Evolutionary conservation across 2,329 filamentous ascomycete genomes (phyloP), one percentile per base, ranked within the genome.

Genomic region (Teratosphaeria viscida): DNA sequence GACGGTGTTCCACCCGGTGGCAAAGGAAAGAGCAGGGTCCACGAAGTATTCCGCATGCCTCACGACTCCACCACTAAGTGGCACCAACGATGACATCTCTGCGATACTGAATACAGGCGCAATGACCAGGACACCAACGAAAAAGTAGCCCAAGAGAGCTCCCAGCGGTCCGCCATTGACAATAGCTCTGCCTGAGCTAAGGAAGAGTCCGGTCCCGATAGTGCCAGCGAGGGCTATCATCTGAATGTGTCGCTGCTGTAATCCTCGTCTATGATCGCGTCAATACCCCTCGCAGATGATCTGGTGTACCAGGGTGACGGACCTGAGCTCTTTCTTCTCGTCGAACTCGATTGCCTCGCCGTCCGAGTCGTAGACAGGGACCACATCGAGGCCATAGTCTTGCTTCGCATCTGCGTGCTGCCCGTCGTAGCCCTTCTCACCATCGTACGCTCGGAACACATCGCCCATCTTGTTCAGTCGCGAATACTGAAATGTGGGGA

Each of bases 211-310:
- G n/a, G 57, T 59, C 4, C 64, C 63, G 52, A 74, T 69, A 0
- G 66, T 68, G 19, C 70, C 71, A n/a, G 70, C 71, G 23, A 73
- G 59, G 11, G 71, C 70, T 55, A 70, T 69, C 68, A 69, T 73
- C 56, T 73, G 72, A 14, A 68, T 68, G 66, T 73, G 72, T 56
- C 72, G 59, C 55, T 71, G 74, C 60, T 75, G 76, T 56, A 76
- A 65, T 6, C 75, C 73, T 63, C 74, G 65, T 35, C 43, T 49
- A n/a, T 54, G 19, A 32, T 14, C 12, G 5, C 12, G 16, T 54
- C 27, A 54, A 26, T 37, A 34, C 29, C 29, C 7, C 4, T 54
- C 12, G 5, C 4, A n/a, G 3, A 54, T 47, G n/a, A 43, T 16
- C 29, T 14, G 6, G 37, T 19, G 29, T 12, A 27, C 19, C 11